phyloP scores from a whole-genome alignment of 257 asterid species.

The Petrea volubilis region DNA sequence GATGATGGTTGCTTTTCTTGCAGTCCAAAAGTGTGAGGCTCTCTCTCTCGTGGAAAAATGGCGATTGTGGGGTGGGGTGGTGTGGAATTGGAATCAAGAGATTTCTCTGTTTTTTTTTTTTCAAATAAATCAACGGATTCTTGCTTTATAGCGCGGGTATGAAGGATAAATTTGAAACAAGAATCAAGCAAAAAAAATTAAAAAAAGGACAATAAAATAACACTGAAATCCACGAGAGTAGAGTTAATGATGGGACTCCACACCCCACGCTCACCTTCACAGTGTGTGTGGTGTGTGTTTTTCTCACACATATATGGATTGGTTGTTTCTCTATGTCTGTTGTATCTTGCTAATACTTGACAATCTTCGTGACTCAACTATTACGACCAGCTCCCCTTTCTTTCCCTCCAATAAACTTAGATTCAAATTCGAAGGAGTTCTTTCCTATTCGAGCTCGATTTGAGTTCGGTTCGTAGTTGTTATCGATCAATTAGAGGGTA shows the following conservation, averaged over 20 bases:
- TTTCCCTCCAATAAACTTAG: conserved; percentile 3
- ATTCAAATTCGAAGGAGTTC: conserved; percentile 8
- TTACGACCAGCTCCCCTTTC: conserved; percentile 1
- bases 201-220: conserved; percentile 25
- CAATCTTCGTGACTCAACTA: conserved; percentile 69
- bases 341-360: conserved; percentile 32
- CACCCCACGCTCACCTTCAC: conserved; percentile 44
- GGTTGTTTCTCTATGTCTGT: conserved; percentile 21
- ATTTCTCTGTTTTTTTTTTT: neutral
- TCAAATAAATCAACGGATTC: conserved; percentile 54
- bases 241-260: conserved; percentile 55
- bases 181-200: neutral
- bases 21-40: conserved; percentile 25
- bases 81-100: too few species aligned
- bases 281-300: conserved; percentile 14
- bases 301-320: neutral
- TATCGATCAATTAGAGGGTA: too few species aligned
- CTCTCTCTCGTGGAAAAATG: conserved; percentile 21
- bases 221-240: conserved; percentile 91
- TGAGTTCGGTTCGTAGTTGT: too few species aligned
- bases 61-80: conserved; percentile 27
- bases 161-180: conserved; percentile 56
- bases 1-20: conserved; percentile 36
- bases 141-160: conserved; percentile 71
- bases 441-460: too few species aligned